These are phyloP conservation scores for Xylariaceae sp. DNA, from an alignment of 2,329 filamentous ascomycete genomes.

Conservation along the genomic window DNA sequence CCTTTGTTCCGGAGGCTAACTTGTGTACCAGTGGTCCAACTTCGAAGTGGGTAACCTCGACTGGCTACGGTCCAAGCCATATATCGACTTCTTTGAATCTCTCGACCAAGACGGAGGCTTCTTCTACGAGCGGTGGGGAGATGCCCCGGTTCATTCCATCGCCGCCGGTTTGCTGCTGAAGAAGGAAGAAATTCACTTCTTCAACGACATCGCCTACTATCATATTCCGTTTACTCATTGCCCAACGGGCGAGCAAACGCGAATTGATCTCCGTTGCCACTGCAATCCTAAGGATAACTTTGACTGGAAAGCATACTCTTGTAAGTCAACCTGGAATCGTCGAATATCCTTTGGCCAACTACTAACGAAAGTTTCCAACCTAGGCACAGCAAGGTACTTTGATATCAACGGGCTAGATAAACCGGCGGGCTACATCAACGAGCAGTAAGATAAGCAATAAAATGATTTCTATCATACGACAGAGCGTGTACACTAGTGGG, in stretches of 20 bases:
- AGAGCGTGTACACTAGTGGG: slow-evolving; percentile 19
- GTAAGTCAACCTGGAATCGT: slow-evolving; percentile 50
- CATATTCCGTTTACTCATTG: slow-evolving; percentile 98
- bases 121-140: slow-evolving; percentile 98
- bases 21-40: slow-evolving; percentile 78
- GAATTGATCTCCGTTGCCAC: slow-evolving; percentile 82
- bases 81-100: slow-evolving; percentile 84
- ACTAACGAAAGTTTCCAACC: slow-evolving; percentile 3
- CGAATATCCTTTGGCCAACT: background rate
- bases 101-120: slow-evolving; percentile 92
- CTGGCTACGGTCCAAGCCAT: slow-evolving; percentile 86
- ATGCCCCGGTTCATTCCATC: slow-evolving; percentile 97
- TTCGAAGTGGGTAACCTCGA: slow-evolving; percentile 94
- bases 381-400: slow-evolving; percentile 81
- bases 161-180: slow-evolving; percentile 80
- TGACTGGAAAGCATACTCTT: slow-evolving; percentile 98
- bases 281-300: slow-evolving; percentile 97
- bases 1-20: slow-evolving; percentile 24
- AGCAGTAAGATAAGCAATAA: slow-evolving; percentile 35
- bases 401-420: slow-evolving; percentile 77
- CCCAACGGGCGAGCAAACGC: slow-evolving; percentile 80
- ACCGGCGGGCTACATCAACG: slow-evolving; percentile 79
- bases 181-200: slow-evolving; percentile 96
- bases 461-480: slow-evolving; percentile 10
- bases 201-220: slow-evolving; percentile 98